Percentiles rank a stretch among this genome's conserved stretches.
phyloP scores from a whole-genome alignment of 164 flowering plant genomes.

The Brasenia schreberi region DNA sequence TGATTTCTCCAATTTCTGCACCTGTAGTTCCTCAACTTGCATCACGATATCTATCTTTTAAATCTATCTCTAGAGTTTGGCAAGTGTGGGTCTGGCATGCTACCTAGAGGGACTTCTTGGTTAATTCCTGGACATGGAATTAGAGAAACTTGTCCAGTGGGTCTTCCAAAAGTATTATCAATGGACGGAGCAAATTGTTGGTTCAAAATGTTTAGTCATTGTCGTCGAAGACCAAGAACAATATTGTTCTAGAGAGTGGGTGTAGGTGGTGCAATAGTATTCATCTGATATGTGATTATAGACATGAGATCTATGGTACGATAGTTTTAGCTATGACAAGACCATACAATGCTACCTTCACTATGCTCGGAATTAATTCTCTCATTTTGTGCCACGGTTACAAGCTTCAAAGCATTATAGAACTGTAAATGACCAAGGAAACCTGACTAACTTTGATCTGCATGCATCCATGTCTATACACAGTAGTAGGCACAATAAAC shows the following conservation, averaged over 20 bases:
- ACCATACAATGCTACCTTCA: conserved; percentile 77
- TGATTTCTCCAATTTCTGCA: too few relatives aligned
- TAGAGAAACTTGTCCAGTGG: conserved; percentile 28
- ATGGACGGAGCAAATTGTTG: conserved; percentile 42
- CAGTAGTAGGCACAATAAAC: too few relatives aligned
- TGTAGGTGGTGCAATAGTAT: conserved; percentile 20
- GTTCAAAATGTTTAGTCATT: conserved; percentile 18
- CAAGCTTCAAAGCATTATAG: conserved; percentile 84
- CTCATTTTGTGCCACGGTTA: conserved; percentile 93
- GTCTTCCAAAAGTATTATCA: conserved; percentile 37
- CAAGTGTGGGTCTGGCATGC: conserved; percentile 11
- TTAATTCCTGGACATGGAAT: conserved; percentile 26
- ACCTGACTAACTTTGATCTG: conserved; percentile 62
- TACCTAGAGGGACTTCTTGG: conserved; percentile 25
- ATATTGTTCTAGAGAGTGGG: conserved; percentile 17
- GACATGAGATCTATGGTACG: conserved; percentile 68
- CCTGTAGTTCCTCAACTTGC: too few relatives aligned
- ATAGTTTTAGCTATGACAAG: conserved; percentile 93
- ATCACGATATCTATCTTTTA: too few relatives aligned
- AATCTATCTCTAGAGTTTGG: conserved; percentile 35
- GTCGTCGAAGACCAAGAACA: conserved; percentile 39
- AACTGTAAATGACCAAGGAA: conserved; percentile 80
- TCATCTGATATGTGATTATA: conserved; percentile 25
- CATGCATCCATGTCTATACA: conserved; percentile 85
- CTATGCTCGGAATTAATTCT: conserved; percentile 80